Base-by-base conservation (phyloP, 495 filamentous ascomycete species). In the Acidomyces sp. region DNA sequence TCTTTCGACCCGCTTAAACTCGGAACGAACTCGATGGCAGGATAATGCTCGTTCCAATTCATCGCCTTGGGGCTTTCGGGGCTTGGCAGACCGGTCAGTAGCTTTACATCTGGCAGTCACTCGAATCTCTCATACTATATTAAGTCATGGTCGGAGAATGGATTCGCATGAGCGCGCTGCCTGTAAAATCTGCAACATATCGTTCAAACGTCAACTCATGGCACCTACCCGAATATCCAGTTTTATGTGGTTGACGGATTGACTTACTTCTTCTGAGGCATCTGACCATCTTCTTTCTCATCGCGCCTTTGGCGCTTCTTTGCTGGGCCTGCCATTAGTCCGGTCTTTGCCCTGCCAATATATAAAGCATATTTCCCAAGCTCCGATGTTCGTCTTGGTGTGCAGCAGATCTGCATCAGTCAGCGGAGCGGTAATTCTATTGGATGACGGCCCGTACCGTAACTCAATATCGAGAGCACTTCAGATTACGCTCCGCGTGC, bases 141-240 rank as follows among this genome's bases (percentile, higher is more conserved):
- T 55, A 97, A 68, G 11, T 70, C 58, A 62, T 96, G 90, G 54
- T 97, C 90, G 0, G 87, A 93, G 62, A 97, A 96, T 7, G 85
- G 85, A 67, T 97, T 97, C 33, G 90, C 92, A 62, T 97, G 90
- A 21, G 90, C 90, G 55, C 90, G 73, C 60, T 97, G 90, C 34
- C 90, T 74, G 61, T 93, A 97, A 67, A 87, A 93, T 63, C 79
- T 88, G 26, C 13, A 29, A 13, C 9, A 29, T 66, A 95, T 94
- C 64, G 79, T 74, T 9, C 13, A 29, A 13, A 9, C 19, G 87
- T 87, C 53, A 94, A 66, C 55, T 72, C 63, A 34, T n/a, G n/a
- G n/a, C n/a, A n/a, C n/a, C n/a, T n/a, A n/a, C n/a, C n/a, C n/a
- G n/a, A 65, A 52, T 25, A 51, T 51, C 16, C 51, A 5, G 21